Evolutionary conservation across 192 early-diverging fungal species (phyloP).

Genomic region (Coemansia sp.): DNA sequence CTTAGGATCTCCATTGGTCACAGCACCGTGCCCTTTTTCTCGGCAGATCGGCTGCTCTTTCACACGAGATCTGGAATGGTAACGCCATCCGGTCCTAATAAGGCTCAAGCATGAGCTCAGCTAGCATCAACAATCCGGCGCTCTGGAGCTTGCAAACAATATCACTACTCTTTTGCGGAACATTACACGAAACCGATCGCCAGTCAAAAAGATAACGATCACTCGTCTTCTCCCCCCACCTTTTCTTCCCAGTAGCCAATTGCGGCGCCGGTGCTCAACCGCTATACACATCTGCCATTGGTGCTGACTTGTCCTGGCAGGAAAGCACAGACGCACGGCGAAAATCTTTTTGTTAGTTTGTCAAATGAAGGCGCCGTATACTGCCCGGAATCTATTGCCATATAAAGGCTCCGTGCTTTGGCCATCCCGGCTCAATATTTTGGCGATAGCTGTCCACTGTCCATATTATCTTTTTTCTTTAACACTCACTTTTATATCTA

Average conservation of each 20-base stretch:
- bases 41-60: constrained; percentile 4
- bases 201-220: not conserved
- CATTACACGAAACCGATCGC: not conserved
- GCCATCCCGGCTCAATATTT: not conserved
- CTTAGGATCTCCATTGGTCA: not conserved
- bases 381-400: not conserved
- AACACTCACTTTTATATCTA: not conserved
- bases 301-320: not conserved
- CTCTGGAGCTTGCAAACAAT: not conserved
- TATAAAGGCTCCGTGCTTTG: constrained; percentile 10
- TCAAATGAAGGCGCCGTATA: not conserved
- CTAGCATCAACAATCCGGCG: not conserved
- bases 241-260: not conserved
- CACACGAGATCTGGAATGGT: constrained; percentile 2
- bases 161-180: not conserved
- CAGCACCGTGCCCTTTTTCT: constrained; percentile 1
- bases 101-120: not conserved
- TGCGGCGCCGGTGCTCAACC: not conserved
- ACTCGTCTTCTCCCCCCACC: not conserved
- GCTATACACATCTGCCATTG: not conserved
- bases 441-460: not conserved
- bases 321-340: not conserved
- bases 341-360: not conserved
- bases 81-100: constrained; percentile 3
- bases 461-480: constrained; percentile 3